phyloP scores from a whole-genome alignment of 2,329 filamentous ascomycete genomes.

The Exophiala xenobiotica region DNA sequence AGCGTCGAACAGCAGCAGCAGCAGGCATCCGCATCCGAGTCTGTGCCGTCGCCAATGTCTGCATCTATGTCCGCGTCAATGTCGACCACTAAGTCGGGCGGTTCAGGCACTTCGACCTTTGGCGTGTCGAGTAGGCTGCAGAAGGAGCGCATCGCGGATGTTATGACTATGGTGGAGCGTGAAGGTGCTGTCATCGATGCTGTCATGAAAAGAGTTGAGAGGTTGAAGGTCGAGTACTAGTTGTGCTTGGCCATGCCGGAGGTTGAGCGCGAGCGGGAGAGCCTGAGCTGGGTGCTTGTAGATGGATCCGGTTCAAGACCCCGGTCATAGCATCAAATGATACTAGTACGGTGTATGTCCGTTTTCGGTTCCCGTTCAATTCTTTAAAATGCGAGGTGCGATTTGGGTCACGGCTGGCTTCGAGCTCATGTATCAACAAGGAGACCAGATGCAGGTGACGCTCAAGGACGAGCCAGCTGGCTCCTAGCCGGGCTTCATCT shows the following conservation, averaged over 20 bases:
- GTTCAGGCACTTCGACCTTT: conserved; percentile 3
- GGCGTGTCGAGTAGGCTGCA: conserved; percentile 37
- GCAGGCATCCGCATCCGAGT: conserved; percentile 14
- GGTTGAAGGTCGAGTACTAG: conserved; percentile 26
- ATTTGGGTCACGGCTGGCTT: too few relatives aligned
- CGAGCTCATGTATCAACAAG: too few relatives aligned
- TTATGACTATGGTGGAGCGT: conserved; percentile 52
- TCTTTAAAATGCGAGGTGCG: too few relatives aligned
- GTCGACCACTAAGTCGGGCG: conserved; percentile 1
- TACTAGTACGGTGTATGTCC: too few relatives aligned
- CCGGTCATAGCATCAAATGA: too few relatives aligned
- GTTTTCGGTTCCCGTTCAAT: too few relatives aligned
- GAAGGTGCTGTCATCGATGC: conserved; percentile 37
- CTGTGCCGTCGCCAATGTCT: conserved; percentile 25
- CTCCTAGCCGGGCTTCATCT: too few relatives aligned
- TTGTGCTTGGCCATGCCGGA: background rate
- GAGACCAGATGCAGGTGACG: too few relatives aligned
- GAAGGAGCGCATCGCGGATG: conserved; percentile 47
- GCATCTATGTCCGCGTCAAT: conserved; percentile 32
- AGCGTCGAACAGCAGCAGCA: conserved; percentile 14
- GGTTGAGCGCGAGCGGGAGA: background rate
- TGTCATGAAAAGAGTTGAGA: conserved; percentile 26
- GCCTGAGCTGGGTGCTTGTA: background rate
- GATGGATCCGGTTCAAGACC: too few relatives aligned
- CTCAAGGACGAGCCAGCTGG: too few relatives aligned